Evolutionary conservation across 2,329 filamentous ascomycete species (phyloP), one percentile per base, ranked within the genome.

Genomic region (Clathrospora elynae): DNA sequence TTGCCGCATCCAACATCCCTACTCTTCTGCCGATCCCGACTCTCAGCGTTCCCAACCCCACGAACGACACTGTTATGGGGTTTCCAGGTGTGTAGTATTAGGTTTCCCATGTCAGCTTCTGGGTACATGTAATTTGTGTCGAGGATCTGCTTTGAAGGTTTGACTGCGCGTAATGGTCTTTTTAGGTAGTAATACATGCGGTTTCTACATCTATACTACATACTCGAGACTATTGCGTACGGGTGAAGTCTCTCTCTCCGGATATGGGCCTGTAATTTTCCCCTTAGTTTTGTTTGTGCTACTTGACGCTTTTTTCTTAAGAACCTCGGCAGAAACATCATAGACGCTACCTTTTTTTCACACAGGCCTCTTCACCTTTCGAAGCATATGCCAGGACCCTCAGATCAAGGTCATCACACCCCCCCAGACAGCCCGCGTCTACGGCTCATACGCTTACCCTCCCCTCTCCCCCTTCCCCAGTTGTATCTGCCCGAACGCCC

Each of bases 391-490:
- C 53, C 41, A 56, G 10, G 55, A 66, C 42, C 56, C 61, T 14
- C 57, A 60, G 26, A 61, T 72, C 53, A 65, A 66, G 35, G 71
- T 72, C 34, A 57, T 73, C 39, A 66, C 71, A 33, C 59, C 71
- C 10, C 62, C 67, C 5, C 61, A 71, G 11, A 36, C 71, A 1
- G 33, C 40, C 32, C 45, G 48, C 22, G 71, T 70, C 60, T 66
- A 66, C 53, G 58, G 59, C 13, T 59, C 59, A 6, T 43, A 42
- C 11, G 58, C 50, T 23, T 66, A 68, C 35, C 70, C 70, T n/a
- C 50, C 53, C 5, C 55, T 70, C 2, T 20, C 50, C 29, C 51
- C 67, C 33, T 73, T 70, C 24, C 61, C 66, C 1, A 67, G 67
- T 19, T 75, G 72, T 44, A 43, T 50, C 2, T 50, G 53, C 5